Evolutionary conservation across 257 asterid genomes (phyloP).

Genomic region (Cordia subcordata): DNA sequence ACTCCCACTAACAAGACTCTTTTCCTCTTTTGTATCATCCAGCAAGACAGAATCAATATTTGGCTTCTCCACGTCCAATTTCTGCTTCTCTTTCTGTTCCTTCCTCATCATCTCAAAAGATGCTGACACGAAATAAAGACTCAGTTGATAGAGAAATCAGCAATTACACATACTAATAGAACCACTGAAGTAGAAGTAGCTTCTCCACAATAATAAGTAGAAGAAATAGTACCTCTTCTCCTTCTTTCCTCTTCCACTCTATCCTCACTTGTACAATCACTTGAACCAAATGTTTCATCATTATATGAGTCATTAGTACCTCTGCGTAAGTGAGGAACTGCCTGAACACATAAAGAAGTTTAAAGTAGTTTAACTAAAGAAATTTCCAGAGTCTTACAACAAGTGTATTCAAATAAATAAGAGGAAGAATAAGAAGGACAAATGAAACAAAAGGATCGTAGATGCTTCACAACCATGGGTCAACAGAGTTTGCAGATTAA

Average conservation of each 20-base stretch:
- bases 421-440: no score
- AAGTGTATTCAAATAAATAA: no score
- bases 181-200: no score
- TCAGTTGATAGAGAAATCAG: neutral
- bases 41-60: slow-evolving; percentile 33
- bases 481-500: no score
- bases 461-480: no score
- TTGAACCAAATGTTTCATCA: slow-evolving; percentile 89
- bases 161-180: no score
- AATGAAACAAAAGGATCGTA: no score
- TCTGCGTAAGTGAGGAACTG: slow-evolving; percentile 67
- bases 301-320: slow-evolving; percentile 57
- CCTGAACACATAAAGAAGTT: slow-evolving; percentile 37
- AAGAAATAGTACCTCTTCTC: slow-evolving; percentile 66
- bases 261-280: slow-evolving; percentile 61
- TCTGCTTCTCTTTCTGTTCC: slow-evolving; percentile 93
- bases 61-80: slow-evolving; percentile 40
- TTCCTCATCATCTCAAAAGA: slow-evolving; percentile 92
- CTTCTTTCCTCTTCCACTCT: slow-evolving; percentile 87
- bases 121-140: slow-evolving; percentile 34
- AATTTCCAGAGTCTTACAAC: slow-evolving; percentile 4
- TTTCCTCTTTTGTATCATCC: slow-evolving; percentile 49
- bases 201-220: neutral
- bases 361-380: slow-evolving; percentile 8
- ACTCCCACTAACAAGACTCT: slow-evolving; percentile 24